Evolutionary conservation across 495 filamentous ascomycete species (phyloP).

Genomic region (Neurospora pannonica): DNA sequence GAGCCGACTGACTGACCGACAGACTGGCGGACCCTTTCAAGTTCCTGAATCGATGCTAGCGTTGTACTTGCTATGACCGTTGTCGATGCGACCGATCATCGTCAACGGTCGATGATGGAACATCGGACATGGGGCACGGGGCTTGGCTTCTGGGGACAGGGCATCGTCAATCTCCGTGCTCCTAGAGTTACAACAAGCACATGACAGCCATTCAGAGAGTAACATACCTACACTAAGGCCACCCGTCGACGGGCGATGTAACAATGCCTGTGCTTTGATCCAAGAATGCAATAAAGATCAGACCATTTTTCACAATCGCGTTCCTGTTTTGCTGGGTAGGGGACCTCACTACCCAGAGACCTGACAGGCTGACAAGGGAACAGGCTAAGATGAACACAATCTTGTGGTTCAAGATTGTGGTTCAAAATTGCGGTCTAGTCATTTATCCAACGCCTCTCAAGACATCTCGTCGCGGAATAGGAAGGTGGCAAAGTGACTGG

Average conservation of each 20-base stretch:
- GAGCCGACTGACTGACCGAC: neutral
- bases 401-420: neutral
- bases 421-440: neutral
- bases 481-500: neutral
- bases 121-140: neutral
- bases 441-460: neutral
- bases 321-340: neutral
- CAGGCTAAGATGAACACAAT: neutral
- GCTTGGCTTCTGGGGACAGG: neutral
- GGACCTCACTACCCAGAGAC: neutral
- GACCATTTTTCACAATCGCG: neutral
- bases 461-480: neutral
- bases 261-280: neutral
- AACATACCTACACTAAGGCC: neutral
- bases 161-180: neutral
- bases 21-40: neutral
- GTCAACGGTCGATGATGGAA: neutral
- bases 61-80: neutral
- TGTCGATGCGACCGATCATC: neutral
- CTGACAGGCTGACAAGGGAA: neutral
- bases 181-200: neutral
- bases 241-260: neutral
- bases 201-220: neutral
- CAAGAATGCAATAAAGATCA: neutral
- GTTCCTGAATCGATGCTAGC: neutral